Base-by-base conservation (phyloP, 306 rosid genomes). In the Lathyrus sativus region DNA sequence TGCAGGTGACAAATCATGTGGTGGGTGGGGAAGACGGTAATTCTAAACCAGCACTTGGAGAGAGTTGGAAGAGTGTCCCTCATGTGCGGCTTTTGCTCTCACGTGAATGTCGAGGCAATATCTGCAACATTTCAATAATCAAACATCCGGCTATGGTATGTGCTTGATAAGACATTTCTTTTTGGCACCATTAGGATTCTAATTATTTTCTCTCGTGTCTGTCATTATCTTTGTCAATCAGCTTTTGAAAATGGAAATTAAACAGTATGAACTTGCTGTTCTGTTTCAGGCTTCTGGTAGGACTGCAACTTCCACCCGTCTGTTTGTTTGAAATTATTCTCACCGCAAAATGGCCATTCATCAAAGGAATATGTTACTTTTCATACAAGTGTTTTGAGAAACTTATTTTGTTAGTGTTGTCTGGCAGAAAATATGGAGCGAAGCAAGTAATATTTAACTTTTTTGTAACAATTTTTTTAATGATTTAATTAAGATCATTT, bases 31-130 rank as follows among this genome's bases (percentile, higher is more conserved):
- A 86, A 33, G 85, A 84, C 22, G 92, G 98, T 70, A 49, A 71
- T 64, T 73, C 91, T 46, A 92, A 92, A 79, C 92, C 98, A 17
- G 95, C 98, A 78, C 92, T 92, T 24, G 96, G 98, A 71, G 91
- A 92, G 85, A 87, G 87, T 71, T 92, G 98, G 98, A 92, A 92
- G 82, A 86, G 87, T 69, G 77, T 92, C 29, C 89, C 96, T 62
- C 95, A 88, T 68, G 83, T 85, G 42, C 81, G 96, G 63, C 85
- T 89, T 77, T 69, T 78, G 51, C 89, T 89, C 72, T 83, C 89
- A 54, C 82, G 78, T 67, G 88, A 87, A 18, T 82, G 63, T 43
- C 86, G 85, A 72, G 74, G 81, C 79, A 69, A 74, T 17, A 38
- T 57, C 48, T 76, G 82, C 67, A 79, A 44, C 17, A 71, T 85